phyloP scores from a whole-genome alignment of 768 basidiomycete species.

The Trametes sanguinea region DNA sequence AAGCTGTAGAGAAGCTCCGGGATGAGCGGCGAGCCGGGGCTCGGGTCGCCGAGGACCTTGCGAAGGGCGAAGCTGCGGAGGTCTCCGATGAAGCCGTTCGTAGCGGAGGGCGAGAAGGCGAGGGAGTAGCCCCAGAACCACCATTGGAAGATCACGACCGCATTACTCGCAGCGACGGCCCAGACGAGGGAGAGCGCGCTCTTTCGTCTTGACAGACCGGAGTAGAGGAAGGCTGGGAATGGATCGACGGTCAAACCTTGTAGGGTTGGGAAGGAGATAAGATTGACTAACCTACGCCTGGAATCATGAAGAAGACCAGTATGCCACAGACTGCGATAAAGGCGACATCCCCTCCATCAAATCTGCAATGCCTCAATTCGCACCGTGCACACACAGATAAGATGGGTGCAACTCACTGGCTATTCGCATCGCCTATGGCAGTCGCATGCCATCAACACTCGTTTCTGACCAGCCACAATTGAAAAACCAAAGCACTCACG shows the following conservation, averaged over 20 bases:
- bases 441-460: background rate
- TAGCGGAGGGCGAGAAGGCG: slow-evolving; percentile 77
- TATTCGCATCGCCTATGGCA: slow-evolving; percentile 6
- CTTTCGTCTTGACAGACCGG: slow-evolving; percentile 71
- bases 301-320: slow-evolving; percentile 78
- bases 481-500: background rate
- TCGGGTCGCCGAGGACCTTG: slow-evolving; percentile 68
- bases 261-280: background rate
- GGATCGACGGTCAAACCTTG: slow-evolving; percentile 33
- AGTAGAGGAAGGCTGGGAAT: slow-evolving; percentile 73
- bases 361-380: slow-evolving; percentile 43
- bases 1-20: slow-evolving; percentile 84
- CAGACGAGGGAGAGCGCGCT: slow-evolving; percentile 73
- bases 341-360: slow-evolving; percentile 68
- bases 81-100: slow-evolving; percentile 78
- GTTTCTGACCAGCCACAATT: background rate
- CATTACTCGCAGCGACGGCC: slow-evolving; percentile 72
- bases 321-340: slow-evolving; percentile 70
- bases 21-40: slow-evolving; percentile 78
- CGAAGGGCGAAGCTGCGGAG: slow-evolving; percentile 77
- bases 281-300: slow-evolving; percentile 57
- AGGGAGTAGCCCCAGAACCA: slow-evolving; percentile 83
- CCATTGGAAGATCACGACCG: slow-evolving; percentile 80
- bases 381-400: background rate
- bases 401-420: slow-evolving; percentile 13